Percentiles rank a stretch among this genome's conserved stretches.
phyloP scores from a whole-genome alignment of 805 yeast species.

The Kuraishia capsulata region DNA sequence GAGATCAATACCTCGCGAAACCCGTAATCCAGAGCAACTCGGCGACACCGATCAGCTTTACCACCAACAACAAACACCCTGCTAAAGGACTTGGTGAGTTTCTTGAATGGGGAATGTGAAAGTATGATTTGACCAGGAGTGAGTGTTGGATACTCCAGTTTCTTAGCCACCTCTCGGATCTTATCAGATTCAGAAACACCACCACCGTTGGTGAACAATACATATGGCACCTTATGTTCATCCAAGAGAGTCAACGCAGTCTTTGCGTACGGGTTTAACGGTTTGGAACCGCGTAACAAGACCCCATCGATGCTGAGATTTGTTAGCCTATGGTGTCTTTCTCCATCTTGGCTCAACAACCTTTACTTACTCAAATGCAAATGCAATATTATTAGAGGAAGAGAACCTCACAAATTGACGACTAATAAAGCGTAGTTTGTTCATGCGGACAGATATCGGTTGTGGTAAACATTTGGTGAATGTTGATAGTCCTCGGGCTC shows the following conservation, averaged over 20 bases:
- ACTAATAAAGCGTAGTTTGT: too few species aligned
- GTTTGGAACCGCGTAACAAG: conserved; percentile 58
- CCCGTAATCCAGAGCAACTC: conserved; percentile 71
- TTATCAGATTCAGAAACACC: conserved; percentile 64
- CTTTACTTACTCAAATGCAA: conserved; percentile 21
- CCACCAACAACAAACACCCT: conserved; percentile 85
- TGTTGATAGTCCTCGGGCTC: too few species aligned
- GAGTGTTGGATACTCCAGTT: conserved; percentile 25
- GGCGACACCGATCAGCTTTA: conserved; percentile 54
- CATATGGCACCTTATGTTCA: conserved; percentile 55
- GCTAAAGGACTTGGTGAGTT: conserved; percentile 37
- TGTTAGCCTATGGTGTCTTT: conserved; percentile 13
- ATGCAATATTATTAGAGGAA: conserved; percentile 14
- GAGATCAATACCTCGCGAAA: conserved; percentile 68
- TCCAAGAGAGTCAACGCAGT: conserved; percentile 37
- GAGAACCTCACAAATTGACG: background rate
- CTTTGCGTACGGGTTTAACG: conserved; percentile 55
- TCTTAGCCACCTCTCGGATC: conserved; percentile 38
- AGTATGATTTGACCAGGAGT: conserved; percentile 68
- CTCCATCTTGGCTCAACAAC: background rate
- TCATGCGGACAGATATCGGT: too few species aligned
- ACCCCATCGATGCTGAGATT: conserved; percentile 73
- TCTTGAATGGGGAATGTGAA: conserved; percentile 79
- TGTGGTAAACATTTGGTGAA: too few species aligned
- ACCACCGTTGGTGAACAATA: conserved; percentile 88